Base-by-base conservation (phyloP, 2,329 filamentous ascomycete genomes). In the Sphaerulina populicola region DNA sequence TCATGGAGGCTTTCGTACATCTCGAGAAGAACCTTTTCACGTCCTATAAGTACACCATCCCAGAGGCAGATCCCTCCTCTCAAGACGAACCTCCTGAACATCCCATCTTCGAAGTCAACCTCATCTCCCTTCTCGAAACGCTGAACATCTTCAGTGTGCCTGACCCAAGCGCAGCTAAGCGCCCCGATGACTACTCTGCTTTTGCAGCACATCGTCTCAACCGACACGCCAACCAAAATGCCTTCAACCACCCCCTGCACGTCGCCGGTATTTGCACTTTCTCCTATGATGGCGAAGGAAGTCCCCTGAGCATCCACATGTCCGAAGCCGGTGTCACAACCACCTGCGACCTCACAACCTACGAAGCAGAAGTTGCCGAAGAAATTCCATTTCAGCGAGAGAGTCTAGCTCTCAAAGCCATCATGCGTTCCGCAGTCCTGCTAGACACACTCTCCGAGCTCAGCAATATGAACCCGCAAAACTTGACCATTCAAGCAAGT, bases 11-110 rank as follows among this genome's bases (percentile, higher is more conserved):
- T 44, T 79, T 86, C 58, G 87, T 86, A 15, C 94, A 95, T 67
- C 81, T 97, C 51, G 87, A 94, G 68, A 91, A 87, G 66, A 78
- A 79, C 37, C 82, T 98, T 49, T 98, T 98, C 71, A 89, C 87
- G 39, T 85, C 83, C 14, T 98, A 90, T 68, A 80, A 75, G 15
- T 85, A 88, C 67, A 83, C 83, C 45, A 57, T 74, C 71, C 52
- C 72, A 67, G 23, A 60, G 57, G 70, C 73, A 15, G 71, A 71
- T 4, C 39, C 60, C 53, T 55, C 60, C 57, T 44, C 56, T 49
- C 41, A 63, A 59, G 66, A 69, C 38, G 68, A 75, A 21, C 61
- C 70, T 6, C 55, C 66, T 14, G 65, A 74, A 3, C 76, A 80
- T 29, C 83, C 87, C 6, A 80, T 78, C 46, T 98, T 98, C 66